Conservation (phyloP, 768 basidiomycete species). For the Hygrophorus pudorinus region DNA sequence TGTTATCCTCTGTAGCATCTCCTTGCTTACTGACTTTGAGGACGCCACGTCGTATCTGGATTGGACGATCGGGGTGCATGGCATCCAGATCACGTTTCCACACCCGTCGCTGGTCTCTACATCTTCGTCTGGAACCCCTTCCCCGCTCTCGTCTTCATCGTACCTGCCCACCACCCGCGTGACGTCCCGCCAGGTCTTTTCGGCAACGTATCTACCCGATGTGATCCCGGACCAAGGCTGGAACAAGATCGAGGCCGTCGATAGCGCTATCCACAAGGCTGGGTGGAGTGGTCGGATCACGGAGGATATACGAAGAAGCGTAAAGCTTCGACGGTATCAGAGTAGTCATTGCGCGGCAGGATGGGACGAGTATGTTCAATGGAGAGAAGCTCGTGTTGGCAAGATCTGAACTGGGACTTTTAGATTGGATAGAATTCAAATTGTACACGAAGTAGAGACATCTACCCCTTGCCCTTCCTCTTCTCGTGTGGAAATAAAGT, state of each 20-base stretch:
- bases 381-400: constrained; percentile 44
- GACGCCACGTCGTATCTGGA: constrained; percentile 76
- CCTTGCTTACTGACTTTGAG: constrained; percentile 91
- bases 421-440: neutral
- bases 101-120: constrained; percentile 56
- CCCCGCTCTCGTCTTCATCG: constrained; percentile 58
- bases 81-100: constrained; percentile 81
- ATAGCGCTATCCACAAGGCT: constrained; percentile 89
- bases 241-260: constrained; percentile 82
- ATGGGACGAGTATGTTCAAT: constrained; percentile 71
- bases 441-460: too few species aligned
- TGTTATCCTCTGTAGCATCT: constrained; percentile 45
- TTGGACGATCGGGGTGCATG: constrained; percentile 90
- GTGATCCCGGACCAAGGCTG: constrained; percentile 91
- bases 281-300: constrained; percentile 80
- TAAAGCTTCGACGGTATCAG: constrained; percentile 77
- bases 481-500: neutral
- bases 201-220: constrained; percentile 89
- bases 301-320: constrained; percentile 67
- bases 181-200: constrained; percentile 50
- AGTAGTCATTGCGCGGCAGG: constrained; percentile 55
- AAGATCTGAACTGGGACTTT: constrained; percentile 5
- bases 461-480: neutral
- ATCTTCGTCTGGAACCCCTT: constrained; percentile 54
- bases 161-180: constrained; percentile 38